Base-by-base conservation (phyloP, 345 rosid species). In the Kernera saxatilis region DNA sequence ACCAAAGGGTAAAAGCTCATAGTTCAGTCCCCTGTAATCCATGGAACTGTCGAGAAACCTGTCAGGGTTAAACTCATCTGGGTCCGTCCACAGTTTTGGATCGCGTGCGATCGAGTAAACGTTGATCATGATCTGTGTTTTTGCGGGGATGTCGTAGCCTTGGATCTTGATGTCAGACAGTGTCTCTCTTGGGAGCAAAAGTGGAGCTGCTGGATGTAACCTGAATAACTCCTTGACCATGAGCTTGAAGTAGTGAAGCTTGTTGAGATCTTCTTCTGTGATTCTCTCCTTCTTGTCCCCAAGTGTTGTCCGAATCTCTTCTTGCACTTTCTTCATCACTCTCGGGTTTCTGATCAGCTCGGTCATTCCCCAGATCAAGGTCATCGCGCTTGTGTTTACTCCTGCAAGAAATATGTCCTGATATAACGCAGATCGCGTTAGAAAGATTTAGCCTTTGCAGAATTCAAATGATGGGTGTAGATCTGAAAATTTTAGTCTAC, bases 191-290 rank as follows among this genome's bases (percentile, higher is more conserved):
- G 86, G 53, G 0, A 81, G 15, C 29, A 85, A 56, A 2, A 84
- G 64, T 3, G 88, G 83, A 5, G 48, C 79, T n/a, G 91, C 78
- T 52, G 89, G 93, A 14, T 82, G 88, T 67, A 88, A 45, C 44
- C 93, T 80, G 23, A 81, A 41, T 8, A 73, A 57, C 76, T 86
- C 93, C 54, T 84, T 86, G 9, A 84, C 66, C 22, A 81, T 40
- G 59, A 79, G 62, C 67, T 84, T 84, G 2, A 79, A 70, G 56
- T 79, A 86, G 6, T 69, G 57, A 46, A 83, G 79, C 8, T 83
- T 30, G 26, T 78, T 78, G 0, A 82, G 15, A 30, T 79, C 86
- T 5, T 58, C 39, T 37, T 70, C 81, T 0, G 68, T 67, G 4
- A 81, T 69, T 17, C n/a, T 75, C 40, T 63, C 29, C 22, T 59